These are phyloP conservation scores for Helotiales sp. DNA, from an alignment of 2,329 filamentous ascomycete species.

Conservation along the genomic window DNA sequence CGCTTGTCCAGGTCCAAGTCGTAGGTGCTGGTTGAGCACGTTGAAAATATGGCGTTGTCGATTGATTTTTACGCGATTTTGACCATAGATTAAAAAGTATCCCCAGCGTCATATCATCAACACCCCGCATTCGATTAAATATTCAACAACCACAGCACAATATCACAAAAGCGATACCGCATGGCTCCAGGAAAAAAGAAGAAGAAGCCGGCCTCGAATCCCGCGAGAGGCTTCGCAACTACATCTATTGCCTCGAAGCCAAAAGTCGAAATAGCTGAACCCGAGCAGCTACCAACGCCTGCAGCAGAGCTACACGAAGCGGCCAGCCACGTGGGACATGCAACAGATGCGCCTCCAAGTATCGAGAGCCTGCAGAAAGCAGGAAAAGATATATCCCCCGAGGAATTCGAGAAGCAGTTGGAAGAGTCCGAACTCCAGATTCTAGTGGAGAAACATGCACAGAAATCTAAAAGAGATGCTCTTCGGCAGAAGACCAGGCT, in stretches of 20 bases:
- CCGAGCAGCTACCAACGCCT: conserved; percentile 26
- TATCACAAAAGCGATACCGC: neutral
- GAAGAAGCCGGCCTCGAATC: conserved; percentile 87
- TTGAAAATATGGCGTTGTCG: neutral
- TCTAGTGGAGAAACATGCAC: conserved; percentile 79
- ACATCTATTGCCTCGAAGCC: conserved; percentile 86
- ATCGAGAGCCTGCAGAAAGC: conserved; percentile 1
- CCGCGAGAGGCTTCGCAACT: conserved; percentile 89
- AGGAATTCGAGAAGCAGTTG: conserved; percentile 86
- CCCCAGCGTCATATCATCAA: conserved; percentile 1
- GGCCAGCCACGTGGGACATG: conserved; percentile 11
- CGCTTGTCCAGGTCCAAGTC: neutral
- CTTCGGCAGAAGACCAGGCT: conserved; percentile 74
- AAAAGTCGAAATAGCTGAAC: conserved; percentile 57
- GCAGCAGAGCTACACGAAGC: conserved; percentile 17
- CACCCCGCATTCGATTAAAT: conserved; percentile 11
- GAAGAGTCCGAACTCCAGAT: conserved; percentile 89
- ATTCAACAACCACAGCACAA: conserved; percentile 5
- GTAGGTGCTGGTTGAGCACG: neutral
- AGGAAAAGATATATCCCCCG: conserved; percentile 64
- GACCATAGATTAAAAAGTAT: conserved; percentile 1
- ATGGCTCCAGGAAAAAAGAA: conserved; percentile 77
- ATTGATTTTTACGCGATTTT: conserved; percentile 4
- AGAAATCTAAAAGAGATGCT: conserved; percentile 78
- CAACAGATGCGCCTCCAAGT: conserved; percentile 15